Conservation (phyloP, 352 stramenopile genomes). For the Globisporangium parvum region DNA sequence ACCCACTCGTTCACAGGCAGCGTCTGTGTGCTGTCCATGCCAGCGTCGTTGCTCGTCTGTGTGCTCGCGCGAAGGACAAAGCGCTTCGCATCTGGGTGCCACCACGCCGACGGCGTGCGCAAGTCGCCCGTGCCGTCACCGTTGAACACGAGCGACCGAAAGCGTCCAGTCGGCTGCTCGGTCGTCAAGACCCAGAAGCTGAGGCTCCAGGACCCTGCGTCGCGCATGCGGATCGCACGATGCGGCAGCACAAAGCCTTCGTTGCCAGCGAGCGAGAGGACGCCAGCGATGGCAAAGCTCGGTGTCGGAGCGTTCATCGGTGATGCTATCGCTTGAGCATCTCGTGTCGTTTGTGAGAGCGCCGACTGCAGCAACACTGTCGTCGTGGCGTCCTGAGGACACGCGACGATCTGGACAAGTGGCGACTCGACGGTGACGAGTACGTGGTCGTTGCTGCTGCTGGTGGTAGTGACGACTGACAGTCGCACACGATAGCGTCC, state of each 20-base stretch:
- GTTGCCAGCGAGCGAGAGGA: slow-evolving; percentile 40
- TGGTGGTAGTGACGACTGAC: background rate
- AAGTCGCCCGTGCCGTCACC: slow-evolving; percentile 51
- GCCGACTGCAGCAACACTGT: slow-evolving; percentile 6
- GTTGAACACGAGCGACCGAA: slow-evolving; percentile 81
- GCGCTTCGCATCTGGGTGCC: slow-evolving; percentile 52
- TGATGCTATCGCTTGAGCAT: background rate
- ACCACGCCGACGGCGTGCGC: slow-evolving; percentile 79
- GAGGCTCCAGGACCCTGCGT: slow-evolving; percentile 53
- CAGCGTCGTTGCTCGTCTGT: slow-evolving; percentile 39
- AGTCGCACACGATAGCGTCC: slow-evolving; percentile 29
- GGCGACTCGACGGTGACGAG: slow-evolving; percentile 11
- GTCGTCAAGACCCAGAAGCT: slow-evolving; percentile 63
- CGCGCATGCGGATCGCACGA: slow-evolving; percentile 24
- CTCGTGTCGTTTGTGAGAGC: background rate
- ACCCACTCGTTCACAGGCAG: slow-evolving; percentile 55
- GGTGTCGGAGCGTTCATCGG: slow-evolving; percentile 6
- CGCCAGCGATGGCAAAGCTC: slow-evolving; percentile 33
- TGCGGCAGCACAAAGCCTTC: slow-evolving; percentile 45
- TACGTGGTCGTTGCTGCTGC: background rate
- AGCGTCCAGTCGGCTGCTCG: slow-evolving; percentile 44
- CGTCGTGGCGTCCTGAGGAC: slow-evolving; percentile 1
- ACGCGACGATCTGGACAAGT: slow-evolving; percentile 10
- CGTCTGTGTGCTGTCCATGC: slow-evolving; percentile 33
- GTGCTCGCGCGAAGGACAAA: slow-evolving; percentile 75